Evolutionary conservation across 345 rosid species (phyloP).

Genomic region (Psidium friedrichsthalianum): DNA sequence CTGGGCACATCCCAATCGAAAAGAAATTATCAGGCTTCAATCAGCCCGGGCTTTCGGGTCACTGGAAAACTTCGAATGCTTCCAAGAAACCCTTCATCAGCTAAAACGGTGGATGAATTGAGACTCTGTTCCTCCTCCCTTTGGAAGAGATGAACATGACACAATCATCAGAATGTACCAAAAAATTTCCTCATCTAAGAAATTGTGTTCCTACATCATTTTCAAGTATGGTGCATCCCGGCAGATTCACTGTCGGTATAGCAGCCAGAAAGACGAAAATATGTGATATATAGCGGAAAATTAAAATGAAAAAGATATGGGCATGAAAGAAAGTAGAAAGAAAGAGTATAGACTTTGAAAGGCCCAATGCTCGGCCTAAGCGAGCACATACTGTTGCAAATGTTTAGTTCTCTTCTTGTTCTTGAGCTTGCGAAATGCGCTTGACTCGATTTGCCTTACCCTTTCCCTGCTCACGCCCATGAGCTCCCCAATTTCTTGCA

Average conservation of each 20-base stretch:
- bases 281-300: background rate
- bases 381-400: slow-evolving; percentile 34
- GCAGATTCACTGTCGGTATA: background rate
- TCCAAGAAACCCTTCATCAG: background rate
- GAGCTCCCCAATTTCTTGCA: slow-evolving; percentile 88
- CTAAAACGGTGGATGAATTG: background rate
- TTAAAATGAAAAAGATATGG: background rate
- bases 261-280: background rate
- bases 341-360: background rate
- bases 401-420: slow-evolving; percentile 68
- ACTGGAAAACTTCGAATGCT: background rate
- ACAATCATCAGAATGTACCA: background rate
- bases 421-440: slow-evolving; percentile 74
- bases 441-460: slow-evolving; percentile 73
- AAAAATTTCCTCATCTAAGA: background rate
- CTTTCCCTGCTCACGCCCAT: slow-evolving; percentile 92
- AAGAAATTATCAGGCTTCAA: background rate
- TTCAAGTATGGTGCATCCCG: background rate
- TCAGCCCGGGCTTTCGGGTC: background rate
- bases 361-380: background rate
- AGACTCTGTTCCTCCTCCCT: background rate
- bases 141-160: background rate
- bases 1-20: background rate
- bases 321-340: background rate
- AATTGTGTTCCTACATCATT: background rate